phyloP scores from a whole-genome alignment of 2,329 filamentous ascomycete species.

The Verruconis gallopava region DNA sequence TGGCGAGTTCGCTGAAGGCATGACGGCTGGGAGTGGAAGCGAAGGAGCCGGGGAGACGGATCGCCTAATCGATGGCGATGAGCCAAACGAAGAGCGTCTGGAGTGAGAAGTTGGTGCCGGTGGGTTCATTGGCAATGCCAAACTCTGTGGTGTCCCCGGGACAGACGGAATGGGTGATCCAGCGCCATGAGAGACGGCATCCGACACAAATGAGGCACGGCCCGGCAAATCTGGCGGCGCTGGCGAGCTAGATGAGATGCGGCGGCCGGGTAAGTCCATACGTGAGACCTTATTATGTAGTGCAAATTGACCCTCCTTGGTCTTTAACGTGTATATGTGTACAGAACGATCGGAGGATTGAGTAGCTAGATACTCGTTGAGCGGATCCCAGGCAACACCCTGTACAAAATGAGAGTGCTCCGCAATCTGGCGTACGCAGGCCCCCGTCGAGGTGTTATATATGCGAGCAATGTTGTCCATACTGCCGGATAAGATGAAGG shows the following conservation, averaged over 20 bases:
- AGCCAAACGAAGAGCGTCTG: conserved; percentile 82
- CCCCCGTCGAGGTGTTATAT: conserved; percentile 81
- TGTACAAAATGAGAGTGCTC: conserved; percentile 98
- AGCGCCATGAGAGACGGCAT: conserved; percentile 42
- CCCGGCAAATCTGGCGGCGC: conserved; percentile 71
- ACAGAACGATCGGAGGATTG: conserved; percentile 97
- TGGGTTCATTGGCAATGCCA: conserved; percentile 90
- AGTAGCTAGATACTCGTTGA: conserved; percentile 96
- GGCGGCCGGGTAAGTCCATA: conserved; percentile 80
- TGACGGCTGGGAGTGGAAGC: conserved; percentile 85
- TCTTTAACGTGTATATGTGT: conserved; percentile 92
- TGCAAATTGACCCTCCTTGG: conserved; percentile 90
- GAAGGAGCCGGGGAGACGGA: conserved; percentile 91
- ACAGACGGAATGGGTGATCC: conserved; percentile 83
- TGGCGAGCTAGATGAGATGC: conserved; percentile 84
- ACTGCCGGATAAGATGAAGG: conserved; percentile 94
- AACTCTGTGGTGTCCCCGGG: conserved; percentile 82
- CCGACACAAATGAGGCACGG: conserved; percentile 49
- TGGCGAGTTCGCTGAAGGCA: conserved; percentile 58
- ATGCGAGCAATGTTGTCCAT: conserved; percentile 99
- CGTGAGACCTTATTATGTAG: conserved; percentile 68
- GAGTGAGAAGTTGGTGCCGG: conserved; percentile 78
- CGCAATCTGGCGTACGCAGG: conserved; percentile 79
- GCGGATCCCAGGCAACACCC: conserved; percentile 93
- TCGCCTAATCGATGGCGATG: conserved; percentile 61